phyloP scores from a whole-genome alignment of 352 stramenopile species.

The Phytophthora boehmeriae region DNA sequence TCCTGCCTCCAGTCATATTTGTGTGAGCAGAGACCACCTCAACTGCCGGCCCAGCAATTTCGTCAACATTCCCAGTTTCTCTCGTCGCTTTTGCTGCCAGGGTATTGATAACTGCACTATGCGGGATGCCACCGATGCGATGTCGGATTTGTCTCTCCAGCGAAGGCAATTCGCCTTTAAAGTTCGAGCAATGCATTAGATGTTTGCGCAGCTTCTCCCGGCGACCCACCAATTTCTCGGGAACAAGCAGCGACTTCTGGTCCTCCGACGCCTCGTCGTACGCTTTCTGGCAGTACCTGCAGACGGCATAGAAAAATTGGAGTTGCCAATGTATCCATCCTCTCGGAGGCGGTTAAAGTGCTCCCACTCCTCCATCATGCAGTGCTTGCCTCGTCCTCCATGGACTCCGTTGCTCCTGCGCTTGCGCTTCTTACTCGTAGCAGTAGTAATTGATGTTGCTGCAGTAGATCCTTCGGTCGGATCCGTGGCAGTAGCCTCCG shows the following conservation, averaged over 20 bases:
- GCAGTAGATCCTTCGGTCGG: slow-evolving; percentile 9
- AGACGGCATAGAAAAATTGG: slow-evolving; percentile 83
- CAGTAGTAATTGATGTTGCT: no score
- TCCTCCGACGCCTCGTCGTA: slow-evolving; percentile 60
- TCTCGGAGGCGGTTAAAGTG: slow-evolving; percentile 79
- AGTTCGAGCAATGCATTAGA: slow-evolving; percentile 58
- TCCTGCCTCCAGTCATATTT: neutral
- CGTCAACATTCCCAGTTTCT: neutral
- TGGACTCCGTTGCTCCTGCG: slow-evolving; percentile 43
- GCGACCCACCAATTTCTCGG: slow-evolving; percentile 73
- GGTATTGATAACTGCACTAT: slow-evolving; percentile 15
- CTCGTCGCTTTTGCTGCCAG: slow-evolving; percentile 10
- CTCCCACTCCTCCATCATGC: slow-evolving; percentile 85
- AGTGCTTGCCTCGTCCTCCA: slow-evolving; percentile 71
- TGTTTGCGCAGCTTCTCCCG: slow-evolving; percentile 86
- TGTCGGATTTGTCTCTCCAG: slow-evolving; percentile 43
- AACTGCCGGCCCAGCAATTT: neutral
- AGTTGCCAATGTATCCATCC: slow-evolving; percentile 84
- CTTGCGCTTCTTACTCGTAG: slow-evolving; percentile 57
- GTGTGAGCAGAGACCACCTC: slow-evolving; percentile 10
- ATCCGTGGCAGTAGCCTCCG: neutral
- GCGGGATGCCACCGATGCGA: slow-evolving; percentile 28
- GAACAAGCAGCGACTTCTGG: slow-evolving; percentile 56
- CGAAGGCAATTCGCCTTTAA: slow-evolving; percentile 67
- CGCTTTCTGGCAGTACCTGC: slow-evolving; percentile 70